Evolutionary conservation across 805 yeast genomes (phyloP), one percentile per base, ranked within the genome.

Genomic region (Candida parachauliodes): DNA sequence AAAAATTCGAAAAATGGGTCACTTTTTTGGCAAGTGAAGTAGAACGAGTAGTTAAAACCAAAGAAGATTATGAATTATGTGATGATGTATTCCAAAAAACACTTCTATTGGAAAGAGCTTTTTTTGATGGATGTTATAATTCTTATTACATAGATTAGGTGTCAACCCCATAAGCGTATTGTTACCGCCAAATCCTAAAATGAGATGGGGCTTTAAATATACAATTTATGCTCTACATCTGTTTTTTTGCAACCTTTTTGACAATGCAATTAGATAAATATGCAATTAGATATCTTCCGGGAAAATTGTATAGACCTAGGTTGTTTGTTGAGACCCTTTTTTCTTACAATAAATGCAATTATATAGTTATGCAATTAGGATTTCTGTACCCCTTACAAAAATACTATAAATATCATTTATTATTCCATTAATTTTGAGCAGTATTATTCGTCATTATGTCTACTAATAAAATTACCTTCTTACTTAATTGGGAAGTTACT

Each of bases 401-500:
- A 5, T 28, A 18, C 32, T 28, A 28, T 18, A 8, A 8, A 20
- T 8, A 28, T 10, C 7, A 18, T 16, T 27, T 7, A 14, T 6
- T 8, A 9, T 27, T 9, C 18, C 14, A 10, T 29, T 14, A 23
- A 14, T 19, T 14, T 22, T 20, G 6, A 27, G 9, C 10, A 21
- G 7, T 21, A 21, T 7, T 4, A 32, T 16, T 11, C 23, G 27
- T 12, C 23, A 32, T n/a, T 20, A 68, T 65, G 72, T 49, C 72
- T 32, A 63, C 77, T 26, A 57, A 69, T 37, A 75, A 73, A 44
- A 69, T 74, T 51, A 64, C 79, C 17, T 74, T 74, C 50, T 62
- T 67, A 28, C 62, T 73, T 47, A 74, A 74, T 59, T 74, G 79
- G 80, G 65, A 69, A 47, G 67, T 78, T 26, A 67, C 77, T 23